These are phyloP conservation scores for Panicum miliaceum DNA, from an alignment of 176 grass and related monocot species.

Conservation along the genomic window DNA sequence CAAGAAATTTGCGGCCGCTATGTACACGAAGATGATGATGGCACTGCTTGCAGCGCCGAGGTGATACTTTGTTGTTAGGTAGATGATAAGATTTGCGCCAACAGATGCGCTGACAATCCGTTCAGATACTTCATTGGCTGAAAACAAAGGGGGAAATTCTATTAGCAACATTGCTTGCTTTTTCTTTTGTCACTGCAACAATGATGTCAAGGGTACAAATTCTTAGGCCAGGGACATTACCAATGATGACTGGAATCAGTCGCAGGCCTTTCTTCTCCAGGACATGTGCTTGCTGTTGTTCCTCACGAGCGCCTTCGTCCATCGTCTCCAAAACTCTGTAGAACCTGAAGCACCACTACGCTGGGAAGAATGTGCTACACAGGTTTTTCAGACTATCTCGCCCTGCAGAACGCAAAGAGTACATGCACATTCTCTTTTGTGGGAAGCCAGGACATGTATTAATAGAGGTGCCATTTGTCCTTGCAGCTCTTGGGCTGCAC, in stretches of 20 bases:
- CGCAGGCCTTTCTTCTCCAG: neutral
- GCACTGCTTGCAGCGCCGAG: conserved; percentile 29
- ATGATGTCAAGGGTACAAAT: neutral
- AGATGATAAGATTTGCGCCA: conserved; percentile 44
- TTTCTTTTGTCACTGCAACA: too few relatives aligned
- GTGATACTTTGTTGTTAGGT: conserved; percentile 53
- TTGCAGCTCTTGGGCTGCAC: neutral
- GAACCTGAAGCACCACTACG: neutral
- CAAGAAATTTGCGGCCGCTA: conserved; percentile 35
- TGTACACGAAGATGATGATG: conserved; percentile 38
- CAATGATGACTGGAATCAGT: conserved; percentile 38
- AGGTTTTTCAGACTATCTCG: neutral
- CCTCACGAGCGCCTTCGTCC: conserved; percentile 7
- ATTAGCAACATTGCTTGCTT: too few relatives aligned
- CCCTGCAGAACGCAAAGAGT: too few relatives aligned
- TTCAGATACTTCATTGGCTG: conserved; percentile 55
- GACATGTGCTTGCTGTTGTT: neutral
- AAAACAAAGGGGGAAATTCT: neutral
- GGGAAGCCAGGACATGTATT: neutral
- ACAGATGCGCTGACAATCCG: conserved; percentile 36
- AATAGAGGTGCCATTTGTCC: conserved; percentile 18
- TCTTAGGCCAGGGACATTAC: conserved; percentile 5
- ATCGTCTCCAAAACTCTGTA: neutral
- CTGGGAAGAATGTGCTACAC: neutral
- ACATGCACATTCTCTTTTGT: neutral